Evolutionary conservation across 805 yeast genomes (phyloP), one percentile per base, ranked within the genome.

Genomic region (Yamadazyma endophytica): DNA sequence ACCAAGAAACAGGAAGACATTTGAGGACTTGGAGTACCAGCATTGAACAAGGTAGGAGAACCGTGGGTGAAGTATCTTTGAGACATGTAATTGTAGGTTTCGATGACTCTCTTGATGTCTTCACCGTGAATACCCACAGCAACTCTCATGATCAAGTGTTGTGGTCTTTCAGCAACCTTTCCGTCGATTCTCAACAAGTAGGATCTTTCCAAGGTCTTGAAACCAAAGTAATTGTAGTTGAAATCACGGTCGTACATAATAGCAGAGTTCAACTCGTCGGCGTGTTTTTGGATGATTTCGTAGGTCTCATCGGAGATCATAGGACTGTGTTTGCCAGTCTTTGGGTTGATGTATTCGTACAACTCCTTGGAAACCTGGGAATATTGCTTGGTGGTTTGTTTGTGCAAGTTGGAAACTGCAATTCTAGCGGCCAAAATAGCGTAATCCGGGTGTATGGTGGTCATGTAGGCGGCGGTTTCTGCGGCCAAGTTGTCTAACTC

Each of bases 391-490:
- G 87, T 83, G 32, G 97, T 89, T 64, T 88, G 95, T 64, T 89
- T 89, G 68, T 90, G 97, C 54, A 92, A 71, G 58, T 87, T 87
- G 24, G 96, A 85, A 33, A 92, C 81, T 13, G 97, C 97, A 39
- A 90, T 82, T 66, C 98, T 80, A 21, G 97, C 97, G 33, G 97
- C 97, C 48, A 88, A 71, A 25, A 80, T 78, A 17, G 97, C 96
- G 50, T 90, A 89, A 64, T 92, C 97, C n/a, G 97, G 97, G 59
- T 90, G 97, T 41, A 85, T 76, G 9, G 97, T 90, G 37, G 97
- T 88, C 96, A 92, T 86, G 54, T 82, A 84, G 25, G 97, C 97
- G 36, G 96, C 95, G 21, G 96, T 88, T 63, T 92, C 98, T 26
- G 97, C 97, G 29, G 97, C 89, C 45, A 65, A 63, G 47, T 65